These are phyloP conservation scores for Chrysanthemum lavandulifolium DNA, from an alignment of 129 eudicot genomes.

Conservation along the genomic window DNA sequence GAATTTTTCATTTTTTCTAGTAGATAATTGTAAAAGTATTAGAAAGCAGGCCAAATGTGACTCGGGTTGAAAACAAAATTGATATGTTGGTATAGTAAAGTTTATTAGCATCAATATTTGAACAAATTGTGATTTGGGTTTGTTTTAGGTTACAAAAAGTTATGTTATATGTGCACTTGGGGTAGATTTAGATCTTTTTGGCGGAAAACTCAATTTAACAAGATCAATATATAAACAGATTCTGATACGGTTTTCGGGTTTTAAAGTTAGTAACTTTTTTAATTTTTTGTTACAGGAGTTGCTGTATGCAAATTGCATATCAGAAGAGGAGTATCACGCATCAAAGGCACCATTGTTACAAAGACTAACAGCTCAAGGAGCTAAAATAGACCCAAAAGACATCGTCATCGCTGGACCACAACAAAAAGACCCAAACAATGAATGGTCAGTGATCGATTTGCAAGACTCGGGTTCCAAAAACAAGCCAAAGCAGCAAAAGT, in stretches of 20 bases:
- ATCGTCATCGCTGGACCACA: conserved; percentile 46
- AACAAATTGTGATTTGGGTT: conserved; percentile 3
- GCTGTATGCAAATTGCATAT: conserved; percentile 76
- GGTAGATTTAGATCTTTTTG: too few relatives aligned
- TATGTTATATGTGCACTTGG: too few relatives aligned
- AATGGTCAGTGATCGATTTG: conserved; percentile 84
- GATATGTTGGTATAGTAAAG: too few relatives aligned
- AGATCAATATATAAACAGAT: too few relatives aligned
- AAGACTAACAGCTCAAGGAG: conserved; percentile 88
- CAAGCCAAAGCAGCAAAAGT: conserved; percentile 48
- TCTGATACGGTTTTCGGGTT: background rate
- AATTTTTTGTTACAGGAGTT: conserved; percentile 59
- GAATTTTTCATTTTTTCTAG: too few relatives aligned
- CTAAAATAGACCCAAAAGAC: conserved; percentile 62
- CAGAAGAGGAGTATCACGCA: conserved; percentile 89
- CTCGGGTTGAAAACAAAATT: too few relatives aligned
- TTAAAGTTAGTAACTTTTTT: background rate
- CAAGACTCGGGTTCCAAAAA: conserved; percentile 57
- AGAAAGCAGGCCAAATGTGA: too few relatives aligned
- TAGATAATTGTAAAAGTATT: too few relatives aligned
- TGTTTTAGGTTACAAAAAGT: too few relatives aligned
- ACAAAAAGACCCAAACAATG: conserved; percentile 42
- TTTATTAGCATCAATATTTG: too few relatives aligned
- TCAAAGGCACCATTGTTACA: conserved; percentile 88
- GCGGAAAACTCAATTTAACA: too few relatives aligned